phyloP scores from a whole-genome alignment of 345 rosid genomes.

The Moringa oleifera region DNA sequence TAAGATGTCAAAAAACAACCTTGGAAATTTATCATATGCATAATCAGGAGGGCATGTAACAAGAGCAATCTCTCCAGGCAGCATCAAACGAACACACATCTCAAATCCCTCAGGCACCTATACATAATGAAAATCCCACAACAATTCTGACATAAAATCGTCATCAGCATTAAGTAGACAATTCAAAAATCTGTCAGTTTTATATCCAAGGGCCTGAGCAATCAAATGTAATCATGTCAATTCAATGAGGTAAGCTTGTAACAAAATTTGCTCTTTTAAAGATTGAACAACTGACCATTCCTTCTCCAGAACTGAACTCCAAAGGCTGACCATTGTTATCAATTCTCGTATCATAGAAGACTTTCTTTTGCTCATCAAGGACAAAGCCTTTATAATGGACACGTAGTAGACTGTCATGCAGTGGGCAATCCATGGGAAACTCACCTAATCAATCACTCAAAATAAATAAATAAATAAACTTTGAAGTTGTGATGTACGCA shows the following conservation, averaged over 20 bases:
- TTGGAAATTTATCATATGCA: slow-evolving; percentile 84
- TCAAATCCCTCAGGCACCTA: slow-evolving; percentile 99
- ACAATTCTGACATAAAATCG: no score
- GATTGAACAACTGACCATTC: slow-evolving; percentile 51
- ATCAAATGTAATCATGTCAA: no score
- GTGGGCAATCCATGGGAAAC: slow-evolving; percentile 99
- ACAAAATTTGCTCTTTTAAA: slow-evolving; percentile 5
- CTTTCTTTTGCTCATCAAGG: slow-evolving; percentile 66
- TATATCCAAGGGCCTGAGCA: neutral
- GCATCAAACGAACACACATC: slow-evolving; percentile 94
- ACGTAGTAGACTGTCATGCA: slow-evolving; percentile 71
- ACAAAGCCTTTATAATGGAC: slow-evolving; percentile 92
- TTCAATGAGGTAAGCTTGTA: neutral
- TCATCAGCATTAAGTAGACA: no score
- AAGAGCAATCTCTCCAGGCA: slow-evolving; percentile 87
- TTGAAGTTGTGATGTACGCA: neutral
- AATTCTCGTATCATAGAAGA: slow-evolving; percentile 70
- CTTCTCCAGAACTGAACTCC: slow-evolving; percentile 97
- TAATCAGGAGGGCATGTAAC: slow-evolving; percentile 97
- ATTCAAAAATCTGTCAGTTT: no score
- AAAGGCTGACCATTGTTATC: slow-evolving; percentile 76
- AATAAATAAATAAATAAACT: neutral
- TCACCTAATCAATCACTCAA: slow-evolving; percentile 53
- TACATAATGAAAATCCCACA: slow-evolving; percentile 1
- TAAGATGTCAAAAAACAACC: slow-evolving; percentile 33